Percentiles rank a stretch among this genome's conserved stretches.
phyloP scores from a whole-genome alignment of 2,329 filamentous ascomycete species.

The Chrysosporium keratinophilum region DNA sequence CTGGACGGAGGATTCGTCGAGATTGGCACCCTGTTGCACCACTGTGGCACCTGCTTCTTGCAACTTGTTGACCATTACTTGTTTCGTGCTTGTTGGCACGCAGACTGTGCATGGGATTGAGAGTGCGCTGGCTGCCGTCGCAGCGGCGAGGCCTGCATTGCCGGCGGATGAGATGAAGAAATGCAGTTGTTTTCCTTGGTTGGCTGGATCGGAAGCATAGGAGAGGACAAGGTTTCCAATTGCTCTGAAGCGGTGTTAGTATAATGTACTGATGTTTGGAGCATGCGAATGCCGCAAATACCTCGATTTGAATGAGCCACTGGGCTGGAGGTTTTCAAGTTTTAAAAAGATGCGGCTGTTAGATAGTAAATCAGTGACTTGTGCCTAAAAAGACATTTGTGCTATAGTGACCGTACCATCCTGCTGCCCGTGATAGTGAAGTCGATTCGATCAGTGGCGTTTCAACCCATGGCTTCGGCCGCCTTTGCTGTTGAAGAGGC shows the following conservation, averaged over 20 bases:
- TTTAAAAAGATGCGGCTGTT: constrained; percentile 67
- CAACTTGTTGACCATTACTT: constrained; percentile 62
- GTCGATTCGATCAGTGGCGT: constrained; percentile 61
- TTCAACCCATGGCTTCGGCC: constrained; percentile 52
- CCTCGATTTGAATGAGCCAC: constrained; percentile 75
- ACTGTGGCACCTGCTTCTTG: constrained; percentile 58
- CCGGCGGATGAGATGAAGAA: constrained; percentile 76
- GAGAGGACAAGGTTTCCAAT: constrained; percentile 61
- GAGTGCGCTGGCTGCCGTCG: constrained; percentile 57
- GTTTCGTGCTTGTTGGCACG: constrained; percentile 55
- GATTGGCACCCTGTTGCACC: constrained; percentile 56
- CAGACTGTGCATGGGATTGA: constrained; percentile 62
- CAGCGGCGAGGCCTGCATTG: constrained; percentile 75
- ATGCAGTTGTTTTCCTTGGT: constrained; percentile 42
- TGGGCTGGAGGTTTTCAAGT: constrained; percentile 73
- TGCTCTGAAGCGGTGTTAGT: constrained; percentile 33
- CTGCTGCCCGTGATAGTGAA: constrained; percentile 56
- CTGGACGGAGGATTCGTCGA: constrained; percentile 57
- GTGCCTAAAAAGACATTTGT: background rate
- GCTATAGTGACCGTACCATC: constrained; percentile 50
- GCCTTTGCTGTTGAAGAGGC: constrained; percentile 17
- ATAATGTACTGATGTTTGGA: background rate
- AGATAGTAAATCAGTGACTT: constrained; percentile 24
- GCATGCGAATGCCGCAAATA: constrained; percentile 10
- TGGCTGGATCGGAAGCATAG: constrained; percentile 34